Conservation (phyloP, 1,139 yeast genomes). For the Pneumocystis sp. region DNA sequence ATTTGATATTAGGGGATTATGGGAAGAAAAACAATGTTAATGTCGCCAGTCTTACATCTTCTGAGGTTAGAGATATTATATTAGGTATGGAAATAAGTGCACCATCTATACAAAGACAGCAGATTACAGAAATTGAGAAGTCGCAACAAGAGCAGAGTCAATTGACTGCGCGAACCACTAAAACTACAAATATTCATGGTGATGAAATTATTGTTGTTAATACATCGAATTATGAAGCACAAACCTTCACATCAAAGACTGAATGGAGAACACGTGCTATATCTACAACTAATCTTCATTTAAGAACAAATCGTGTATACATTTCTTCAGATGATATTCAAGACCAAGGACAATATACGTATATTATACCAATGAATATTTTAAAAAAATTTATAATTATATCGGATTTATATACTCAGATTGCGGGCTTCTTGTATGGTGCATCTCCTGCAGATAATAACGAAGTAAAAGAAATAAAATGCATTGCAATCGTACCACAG, state of each 20-base stretch:
- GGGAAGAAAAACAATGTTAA: conserved; percentile 75
- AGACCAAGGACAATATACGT: conserved; percentile 44
- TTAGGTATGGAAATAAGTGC: conserved; percentile 88
- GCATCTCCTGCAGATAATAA: conserved; percentile 52
- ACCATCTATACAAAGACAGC: conserved; percentile 71
- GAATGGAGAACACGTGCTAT: conserved; percentile 90
- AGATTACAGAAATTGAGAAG: conserved; percentile 58
- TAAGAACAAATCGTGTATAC: conserved; percentile 63
- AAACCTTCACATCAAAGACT: conserved; percentile 63
- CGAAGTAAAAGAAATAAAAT: conserved; percentile 60
- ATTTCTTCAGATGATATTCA: conserved; percentile 47
- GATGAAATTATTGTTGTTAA: conserved; percentile 92
- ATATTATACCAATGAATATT: conserved; percentile 67
- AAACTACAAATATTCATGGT: conserved; percentile 84
- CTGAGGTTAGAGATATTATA: conserved; percentile 84
- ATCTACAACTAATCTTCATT: conserved; percentile 54
- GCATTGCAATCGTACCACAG: conserved; percentile 77
- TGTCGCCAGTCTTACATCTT: conserved; percentile 74
- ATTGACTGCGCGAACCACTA: conserved; percentile 66
- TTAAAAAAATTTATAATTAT: conserved; percentile 64
- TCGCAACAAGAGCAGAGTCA: conserved; percentile 33
- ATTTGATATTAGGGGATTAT: conserved; percentile 70
- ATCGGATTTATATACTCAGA: conserved; percentile 67
- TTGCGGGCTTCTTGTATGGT: conserved; percentile 74
- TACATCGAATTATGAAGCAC: conserved; percentile 77